These are phyloP conservation scores for Cutaneotrichosporon spelunceum DNA, from an alignment of 1,284 basidiomycete genomes.

Conservation along the genomic window DNA sequence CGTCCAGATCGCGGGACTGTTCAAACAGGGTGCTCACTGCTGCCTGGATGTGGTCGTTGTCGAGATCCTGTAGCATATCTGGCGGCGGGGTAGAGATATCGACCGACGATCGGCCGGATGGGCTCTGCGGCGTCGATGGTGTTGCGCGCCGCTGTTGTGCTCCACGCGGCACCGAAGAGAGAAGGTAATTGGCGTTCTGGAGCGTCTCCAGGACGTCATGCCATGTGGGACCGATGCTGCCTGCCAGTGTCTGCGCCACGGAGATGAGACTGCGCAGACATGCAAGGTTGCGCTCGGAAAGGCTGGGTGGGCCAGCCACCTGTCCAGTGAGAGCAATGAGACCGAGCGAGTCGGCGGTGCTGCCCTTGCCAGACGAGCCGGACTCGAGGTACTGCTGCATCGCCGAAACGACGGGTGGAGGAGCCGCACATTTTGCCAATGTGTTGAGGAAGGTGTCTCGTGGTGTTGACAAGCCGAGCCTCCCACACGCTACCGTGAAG, in stretches of 20 bases:
- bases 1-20: slow-evolving; percentile 74
- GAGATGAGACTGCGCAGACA: slow-evolving; percentile 80
- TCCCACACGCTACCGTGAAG: slow-evolving; percentile 84
- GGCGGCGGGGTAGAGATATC: slow-evolving; percentile 24
- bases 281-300: slow-evolving; percentile 84
- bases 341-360: slow-evolving; percentile 69
- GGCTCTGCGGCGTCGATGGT: slow-evolving; percentile 10
- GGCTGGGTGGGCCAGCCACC: slow-evolving; percentile 59
- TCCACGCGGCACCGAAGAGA: slow-evolving; percentile 54
- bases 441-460: slow-evolving; percentile 89
- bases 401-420: slow-evolving; percentile 77
- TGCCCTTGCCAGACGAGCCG: slow-evolving; percentile 37
- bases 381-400: slow-evolving; percentile 67
- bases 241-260: slow-evolving; percentile 76
- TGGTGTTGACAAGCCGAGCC: slow-evolving; percentile 75
- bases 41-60: slow-evolving; percentile 66
- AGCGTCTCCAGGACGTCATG: slow-evolving; percentile 82
- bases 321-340: slow-evolving; percentile 48
- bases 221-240: slow-evolving; percentile 82
- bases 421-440: slow-evolving; percentile 82
- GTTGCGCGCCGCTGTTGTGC: slow-evolving; percentile 6
- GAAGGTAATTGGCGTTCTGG: slow-evolving; percentile 88
- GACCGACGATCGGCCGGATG: slow-evolving; percentile 14
- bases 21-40: slow-evolving; percentile 80
- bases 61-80: slow-evolving; percentile 59